phyloP scores from a whole-genome alignment of 228 moss, liverwort and hornwort species.

The Sphagnum magellanicum region DNA sequence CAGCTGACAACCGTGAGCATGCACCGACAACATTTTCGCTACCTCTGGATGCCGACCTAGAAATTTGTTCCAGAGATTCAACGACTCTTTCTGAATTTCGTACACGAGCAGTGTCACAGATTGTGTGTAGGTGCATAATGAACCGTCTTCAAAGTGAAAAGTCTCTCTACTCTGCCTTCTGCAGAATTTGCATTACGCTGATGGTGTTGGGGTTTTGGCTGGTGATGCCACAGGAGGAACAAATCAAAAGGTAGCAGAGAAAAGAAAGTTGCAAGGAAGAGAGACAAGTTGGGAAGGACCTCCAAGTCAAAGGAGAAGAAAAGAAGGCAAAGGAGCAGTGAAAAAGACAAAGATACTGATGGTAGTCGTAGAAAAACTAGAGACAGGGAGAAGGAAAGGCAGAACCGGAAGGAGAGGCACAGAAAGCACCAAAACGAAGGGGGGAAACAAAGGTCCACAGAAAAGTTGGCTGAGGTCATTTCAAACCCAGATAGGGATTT shows the following conservation, averaged over 20 bases:
- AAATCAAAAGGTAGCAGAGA: conserved; percentile 31
- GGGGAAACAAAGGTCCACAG: conserved; percentile 22
- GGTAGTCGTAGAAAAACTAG: conserved; percentile 16
- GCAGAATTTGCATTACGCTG: not conserved
- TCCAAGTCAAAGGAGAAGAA: conserved; percentile 31
- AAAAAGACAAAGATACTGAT: conserved; percentile 23
- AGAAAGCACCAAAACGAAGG: conserved; percentile 24
- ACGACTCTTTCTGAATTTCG: too few species aligned
- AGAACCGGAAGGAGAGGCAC: conserved; percentile 44
- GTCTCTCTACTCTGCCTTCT: not conserved
- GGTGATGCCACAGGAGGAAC: conserved; percentile 26
- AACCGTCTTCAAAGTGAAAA: not conserved
- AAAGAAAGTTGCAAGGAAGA: conserved; percentile 33
- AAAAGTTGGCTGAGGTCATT: conserved; percentile 17
- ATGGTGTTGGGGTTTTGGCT: not conserved
- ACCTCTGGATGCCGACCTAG: too few species aligned
- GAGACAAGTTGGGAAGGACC: conserved; percentile 37
- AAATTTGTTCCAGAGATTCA: too few species aligned
- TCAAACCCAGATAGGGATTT: conserved; percentile 16
- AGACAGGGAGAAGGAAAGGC: conserved; percentile 27
- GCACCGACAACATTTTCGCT: too few species aligned
- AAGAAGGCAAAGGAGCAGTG: conserved; percentile 26
- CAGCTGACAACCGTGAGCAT: too few species aligned
- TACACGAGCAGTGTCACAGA: not conserved
- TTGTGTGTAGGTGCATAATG: not conserved